Evolutionary conservation across 1,284 basidiomycete species (phyloP).

Genomic region (Xerocomus amazonicus): DNA sequence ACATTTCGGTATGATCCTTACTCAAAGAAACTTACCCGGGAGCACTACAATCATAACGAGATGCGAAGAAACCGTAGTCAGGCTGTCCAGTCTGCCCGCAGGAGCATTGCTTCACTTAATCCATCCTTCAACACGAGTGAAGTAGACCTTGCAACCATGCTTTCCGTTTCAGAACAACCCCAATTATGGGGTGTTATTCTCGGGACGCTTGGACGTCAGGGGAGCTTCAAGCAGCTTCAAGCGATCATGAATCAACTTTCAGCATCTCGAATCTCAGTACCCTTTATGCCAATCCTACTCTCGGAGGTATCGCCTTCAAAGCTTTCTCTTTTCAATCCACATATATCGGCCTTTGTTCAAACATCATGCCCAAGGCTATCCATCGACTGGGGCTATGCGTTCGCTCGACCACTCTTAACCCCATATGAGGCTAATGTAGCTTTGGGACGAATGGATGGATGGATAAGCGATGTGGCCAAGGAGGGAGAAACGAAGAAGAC

Average conservation of each 20-base stretch:
- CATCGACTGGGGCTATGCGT: constrained; percentile 99
- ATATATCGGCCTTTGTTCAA: constrained; percentile 89
- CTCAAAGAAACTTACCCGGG: constrained; percentile 93
- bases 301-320: constrained; percentile 97
- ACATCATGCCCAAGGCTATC: constrained; percentile 94
- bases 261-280: constrained; percentile 52
- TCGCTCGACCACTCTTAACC: constrained; percentile 83
- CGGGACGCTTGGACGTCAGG: constrained; percentile 94
- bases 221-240: constrained; percentile 87
- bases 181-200: constrained; percentile 91
- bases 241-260: constrained; percentile 73
- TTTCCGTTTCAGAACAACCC: constrained; percentile 3
- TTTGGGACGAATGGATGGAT: constrained; percentile 66
- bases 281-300: constrained; percentile 85
- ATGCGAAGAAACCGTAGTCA: constrained; percentile 79
- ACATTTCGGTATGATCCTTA: constrained; percentile 99
- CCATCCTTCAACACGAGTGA: constrained; percentile 4
- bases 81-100: constrained; percentile 72
- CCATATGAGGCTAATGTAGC: constrained; percentile 95
- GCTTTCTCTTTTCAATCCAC: constrained; percentile 76
- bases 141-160: background rate
- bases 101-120: constrained; percentile 48
- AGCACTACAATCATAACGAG: constrained; percentile 86
- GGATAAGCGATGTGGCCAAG: constrained; percentile 47
- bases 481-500: constrained; percentile 38